These are phyloP conservation scores for Parasitella parasitica DNA, from an alignment of 371 early-diverging fungal genomes.

Conservation along the genomic window DNA sequence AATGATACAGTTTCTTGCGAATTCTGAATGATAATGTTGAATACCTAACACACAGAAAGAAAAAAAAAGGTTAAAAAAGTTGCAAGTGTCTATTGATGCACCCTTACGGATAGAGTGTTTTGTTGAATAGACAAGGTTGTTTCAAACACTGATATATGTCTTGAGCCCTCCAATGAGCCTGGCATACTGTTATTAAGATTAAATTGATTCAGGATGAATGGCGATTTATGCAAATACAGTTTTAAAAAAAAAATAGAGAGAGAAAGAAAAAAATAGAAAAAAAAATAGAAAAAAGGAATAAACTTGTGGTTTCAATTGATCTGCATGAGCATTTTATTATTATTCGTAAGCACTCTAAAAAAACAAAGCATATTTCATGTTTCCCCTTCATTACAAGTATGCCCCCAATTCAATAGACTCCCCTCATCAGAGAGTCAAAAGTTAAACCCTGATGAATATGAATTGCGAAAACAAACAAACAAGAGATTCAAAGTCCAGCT, in stretches of 20 bases:
- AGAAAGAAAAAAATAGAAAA: not conserved
- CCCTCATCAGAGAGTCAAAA: not conserved
- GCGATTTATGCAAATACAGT: not conserved
- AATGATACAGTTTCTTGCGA: slow-evolving; percentile 46
- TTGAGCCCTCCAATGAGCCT: not conserved
- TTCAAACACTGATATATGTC: slow-evolving; percentile 35
- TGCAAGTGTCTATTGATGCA: not conserved
- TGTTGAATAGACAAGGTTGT: slow-evolving; percentile 38
- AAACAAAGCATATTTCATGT: not conserved
- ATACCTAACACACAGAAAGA: slow-evolving; percentile 36
- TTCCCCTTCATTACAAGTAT: not conserved
- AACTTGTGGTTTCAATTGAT: slow-evolving; percentile 12
- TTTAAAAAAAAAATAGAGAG: not conserved
- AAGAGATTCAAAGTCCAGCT: not conserved
- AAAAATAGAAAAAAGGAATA: not conserved
- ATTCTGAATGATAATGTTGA: slow-evolving; percentile 57
- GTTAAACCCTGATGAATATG: not conserved
- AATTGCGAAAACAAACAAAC: not conserved
- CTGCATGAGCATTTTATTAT: slow-evolving; percentile 9
- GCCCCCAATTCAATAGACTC: not conserved
- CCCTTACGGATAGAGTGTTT: slow-evolving; percentile 35
- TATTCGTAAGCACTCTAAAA: not conserved
- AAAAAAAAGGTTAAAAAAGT: too few relatives aligned
- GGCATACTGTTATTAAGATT: not conserved
- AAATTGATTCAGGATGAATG: not conserved